Evolutionary conservation across 2,329 filamentous ascomycete species (phyloP).

Genomic region (Alternaria metachromatica): DNA sequence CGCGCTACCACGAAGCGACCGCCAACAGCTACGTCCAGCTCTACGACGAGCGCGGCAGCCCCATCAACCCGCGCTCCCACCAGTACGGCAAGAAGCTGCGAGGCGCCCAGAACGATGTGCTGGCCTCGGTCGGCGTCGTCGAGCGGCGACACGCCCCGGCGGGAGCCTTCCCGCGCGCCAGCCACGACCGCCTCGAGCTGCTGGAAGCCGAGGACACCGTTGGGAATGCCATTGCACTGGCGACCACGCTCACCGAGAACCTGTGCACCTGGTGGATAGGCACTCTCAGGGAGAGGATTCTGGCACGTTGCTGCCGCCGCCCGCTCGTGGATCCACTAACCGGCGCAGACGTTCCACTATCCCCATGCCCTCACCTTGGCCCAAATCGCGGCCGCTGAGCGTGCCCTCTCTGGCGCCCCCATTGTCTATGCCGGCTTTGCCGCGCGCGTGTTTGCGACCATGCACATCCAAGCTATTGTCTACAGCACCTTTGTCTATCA

Average conservation of each 20-base stretch:
- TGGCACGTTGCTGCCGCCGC: constrained; percentile 18
- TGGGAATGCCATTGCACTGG: constrained; percentile 34
- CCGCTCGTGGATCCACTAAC: background rate
- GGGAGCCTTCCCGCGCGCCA: constrained; percentile 34
- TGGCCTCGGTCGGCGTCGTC: constrained; percentile 56
- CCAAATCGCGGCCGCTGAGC: constrained; percentile 35
- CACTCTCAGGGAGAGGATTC: constrained; percentile 35
- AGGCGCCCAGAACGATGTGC: constrained; percentile 56
- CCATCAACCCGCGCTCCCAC: constrained; percentile 51
- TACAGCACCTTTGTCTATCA: constrained; percentile 30
- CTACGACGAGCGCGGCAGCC: constrained; percentile 55
- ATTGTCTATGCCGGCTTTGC: constrained; percentile 39
- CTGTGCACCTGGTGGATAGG: constrained; percentile 47
- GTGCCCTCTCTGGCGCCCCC: constrained; percentile 21
- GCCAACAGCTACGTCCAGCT: constrained; percentile 46
- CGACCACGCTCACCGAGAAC: constrained; percentile 33
- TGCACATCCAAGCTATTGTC: constrained; percentile 27
- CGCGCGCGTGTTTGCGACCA: constrained; percentile 27
- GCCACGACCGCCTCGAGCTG: constrained; percentile 35
- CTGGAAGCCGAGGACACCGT: constrained; percentile 41
- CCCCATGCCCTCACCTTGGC: constrained; percentile 28
- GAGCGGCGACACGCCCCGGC: constrained; percentile 45
- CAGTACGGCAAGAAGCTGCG: constrained; percentile 50
- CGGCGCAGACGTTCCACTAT: constrained; percentile 37
- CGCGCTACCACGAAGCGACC: constrained; percentile 28